Evolutionary conservation across 1,139 yeast genomes (phyloP), one percentile per base, ranked within the genome.

Genomic region (Magnusiomyces ingens): DNA sequence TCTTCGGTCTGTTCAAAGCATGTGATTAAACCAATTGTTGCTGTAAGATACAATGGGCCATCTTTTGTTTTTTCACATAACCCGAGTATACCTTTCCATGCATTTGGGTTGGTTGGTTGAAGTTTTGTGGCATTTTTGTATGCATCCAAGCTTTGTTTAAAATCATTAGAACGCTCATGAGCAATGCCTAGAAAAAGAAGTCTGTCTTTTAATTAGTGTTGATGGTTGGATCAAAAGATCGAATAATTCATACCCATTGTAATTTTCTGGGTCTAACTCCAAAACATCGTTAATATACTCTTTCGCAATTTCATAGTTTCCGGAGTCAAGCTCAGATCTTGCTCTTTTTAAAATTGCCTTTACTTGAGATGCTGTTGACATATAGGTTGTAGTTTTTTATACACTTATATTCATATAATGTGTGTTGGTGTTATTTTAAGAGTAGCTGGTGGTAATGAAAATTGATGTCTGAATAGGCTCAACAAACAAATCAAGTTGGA

Each of bases 11-110:
- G 52, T 35, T 63, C 62, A 40, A 58, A 61, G 21, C 67, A 56
- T 41, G 56, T 55, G 4, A 66, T 55, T 21, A 67, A 48, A 3
- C 64, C 63, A 19, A 61, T 60, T 12, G 75, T 55, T 1, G 72
- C 67, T 0, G 67, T 59, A 26, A 80, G 58, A 11, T 73, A 65
- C 26, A 70, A 70, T 18, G 72, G 66, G 54, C 73, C 74, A 21
- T 73, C 69, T 2, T 72, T 71, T 48, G 78, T 66, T 5, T 78
- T 72, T 1, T 70, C 68, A 62, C 85, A 83, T 59, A 84, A 78
- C 13, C 71, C 64, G 57, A 81, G 70, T 57, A 84, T 75, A 0
- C 97, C 98, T 65, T 87, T 89, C 95, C 95, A 90, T 0, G 93
- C 95, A 29, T 79, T 67, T 1, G 81, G 58, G 53, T 82, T 80